Conservation (phyloP, 257 asterid genomes). For the Solanum rostratum region DNA sequence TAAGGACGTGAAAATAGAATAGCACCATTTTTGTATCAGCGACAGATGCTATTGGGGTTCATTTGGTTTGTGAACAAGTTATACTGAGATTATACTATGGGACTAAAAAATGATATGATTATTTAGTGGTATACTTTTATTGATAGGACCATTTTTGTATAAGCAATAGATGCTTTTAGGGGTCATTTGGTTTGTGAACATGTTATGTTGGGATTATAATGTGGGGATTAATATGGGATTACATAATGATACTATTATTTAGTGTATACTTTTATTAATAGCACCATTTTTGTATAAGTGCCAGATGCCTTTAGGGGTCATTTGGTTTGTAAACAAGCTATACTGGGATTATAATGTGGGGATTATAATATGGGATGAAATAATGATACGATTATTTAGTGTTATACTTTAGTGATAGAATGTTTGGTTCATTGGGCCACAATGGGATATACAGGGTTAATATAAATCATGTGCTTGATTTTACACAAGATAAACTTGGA, state of each 20-base stretch:
- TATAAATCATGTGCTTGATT: not conserved
- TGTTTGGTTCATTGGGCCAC: not conserved
- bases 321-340: not conserved
- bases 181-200: not conserved
- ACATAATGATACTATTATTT: too few relatives aligned
- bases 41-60: not conserved
- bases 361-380: not conserved
- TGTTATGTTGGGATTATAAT: not conserved
- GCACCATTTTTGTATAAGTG: not conserved
- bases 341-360: not conserved
- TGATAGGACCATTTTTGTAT: not conserved
- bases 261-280: not conserved
- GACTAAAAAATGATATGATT: not conserved
- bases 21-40: not conserved
- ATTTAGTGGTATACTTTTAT: too few relatives aligned
- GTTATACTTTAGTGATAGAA: not conserved
- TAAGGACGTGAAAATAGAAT: not conserved
- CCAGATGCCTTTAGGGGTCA: not conserved
- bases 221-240: not conserved
- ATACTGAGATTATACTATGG: not conserved
- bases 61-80: not conserved
- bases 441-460: not conserved
- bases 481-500: not conserved
- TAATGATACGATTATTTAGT: not conserved
- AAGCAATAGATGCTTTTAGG: not conserved